A percentile compares a stretch with the other conserved stretches of the same genome.
These are phyloP conservation scores for Rhizoctonia solani DNA, from an alignment of 1,284 basidiomycete species.

Conservation along the genomic window DNA sequence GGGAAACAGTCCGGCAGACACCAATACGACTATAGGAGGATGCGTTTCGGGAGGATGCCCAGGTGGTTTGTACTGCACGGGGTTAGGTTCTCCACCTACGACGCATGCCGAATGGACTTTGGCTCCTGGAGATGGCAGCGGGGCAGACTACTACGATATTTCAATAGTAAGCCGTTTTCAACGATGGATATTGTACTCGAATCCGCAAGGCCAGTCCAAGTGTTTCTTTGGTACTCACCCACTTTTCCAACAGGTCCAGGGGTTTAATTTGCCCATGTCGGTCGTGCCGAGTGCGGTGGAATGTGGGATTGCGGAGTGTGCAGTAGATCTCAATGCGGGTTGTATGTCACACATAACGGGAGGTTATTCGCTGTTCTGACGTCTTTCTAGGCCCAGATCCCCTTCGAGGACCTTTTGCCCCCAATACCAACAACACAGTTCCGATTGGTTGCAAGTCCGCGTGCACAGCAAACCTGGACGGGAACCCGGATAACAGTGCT, in stretches of 20 bases:
- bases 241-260: not conserved
- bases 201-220: slow-evolving; percentile 1
- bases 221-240: not conserved
- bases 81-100: slow-evolving; percentile 1
- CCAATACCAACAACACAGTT: not conserved
- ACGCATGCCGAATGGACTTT: slow-evolving; percentile 26
- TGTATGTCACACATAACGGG: not conserved
- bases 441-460: slow-evolving; percentile 23
- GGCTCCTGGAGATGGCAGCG: slow-evolving; percentile 24
- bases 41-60: slow-evolving; percentile 21
- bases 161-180: slow-evolving; percentile 21
- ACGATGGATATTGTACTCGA: no score
- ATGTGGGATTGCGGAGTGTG: slow-evolving; percentile 20
- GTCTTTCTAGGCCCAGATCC: not conserved
- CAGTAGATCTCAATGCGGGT: not conserved
- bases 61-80: slow-evolving; percentile 9
- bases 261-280: slow-evolving; percentile 19
- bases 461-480: slow-evolving; percentile 16
- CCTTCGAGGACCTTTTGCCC: slow-evolving; percentile 14
- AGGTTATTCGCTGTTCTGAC: not conserved
- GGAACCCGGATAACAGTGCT: slow-evolving; percentile 7
- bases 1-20: not conserved
- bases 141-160: slow-evolving; percentile 27
- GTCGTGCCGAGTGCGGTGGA: slow-evolving; percentile 12
- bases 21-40: slow-evolving; percentile 10